Conservation (phyloP, 306 rosid species). For the Argentina anserina region DNA sequence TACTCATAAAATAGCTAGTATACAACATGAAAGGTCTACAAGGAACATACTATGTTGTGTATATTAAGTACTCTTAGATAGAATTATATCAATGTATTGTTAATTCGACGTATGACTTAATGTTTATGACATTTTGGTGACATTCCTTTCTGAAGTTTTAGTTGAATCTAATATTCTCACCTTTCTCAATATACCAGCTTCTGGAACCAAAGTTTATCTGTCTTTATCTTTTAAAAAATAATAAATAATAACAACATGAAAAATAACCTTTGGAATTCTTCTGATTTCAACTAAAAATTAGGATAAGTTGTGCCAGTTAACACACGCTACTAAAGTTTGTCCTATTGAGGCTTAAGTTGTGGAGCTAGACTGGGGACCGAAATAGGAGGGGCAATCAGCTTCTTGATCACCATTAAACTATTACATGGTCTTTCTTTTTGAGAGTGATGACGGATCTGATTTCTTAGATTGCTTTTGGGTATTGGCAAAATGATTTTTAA, state of each 20-base stretch:
- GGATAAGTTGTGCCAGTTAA: neutral
- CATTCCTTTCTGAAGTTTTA: neutral
- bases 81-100: neutral
- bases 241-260: neutral
- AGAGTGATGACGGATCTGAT: neutral
- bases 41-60: neutral
- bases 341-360: neutral
- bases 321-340: neutral
- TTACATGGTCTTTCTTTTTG: neutral
- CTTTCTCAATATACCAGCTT: neutral
- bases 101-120: neutral
- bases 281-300: neutral
- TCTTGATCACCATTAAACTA: neutral
- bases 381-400: neutral
- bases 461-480: neutral
- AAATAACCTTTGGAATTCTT: neutral
- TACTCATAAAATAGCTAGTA: neutral
- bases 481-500: neutral
- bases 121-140: conserved; percentile 1
- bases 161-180: neutral
- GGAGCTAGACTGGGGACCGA: neutral
- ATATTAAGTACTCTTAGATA: too few species aligned
- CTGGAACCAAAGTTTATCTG: neutral
- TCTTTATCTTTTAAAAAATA: neutral
- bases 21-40: neutral